phyloP scores from a whole-genome alignment of 495 filamentous ascomycete genomes.

The Sphaerosporella brunnea region DNA sequence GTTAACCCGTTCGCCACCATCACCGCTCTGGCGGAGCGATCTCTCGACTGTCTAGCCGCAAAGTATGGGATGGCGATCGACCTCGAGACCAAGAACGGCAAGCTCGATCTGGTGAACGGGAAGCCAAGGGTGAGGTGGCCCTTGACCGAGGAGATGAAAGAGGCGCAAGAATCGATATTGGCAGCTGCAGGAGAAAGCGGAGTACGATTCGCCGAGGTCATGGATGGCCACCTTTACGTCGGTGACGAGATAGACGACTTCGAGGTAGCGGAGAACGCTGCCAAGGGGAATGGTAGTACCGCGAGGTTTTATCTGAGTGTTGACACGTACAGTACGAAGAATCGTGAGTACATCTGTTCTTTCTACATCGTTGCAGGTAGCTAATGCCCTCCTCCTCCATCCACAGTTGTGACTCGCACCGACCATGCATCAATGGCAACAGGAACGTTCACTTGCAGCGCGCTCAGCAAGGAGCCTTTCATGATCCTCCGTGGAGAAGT shows the following conservation, averaged over 20 bases:
- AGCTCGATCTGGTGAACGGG: constrained; percentile 19
- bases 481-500: constrained; percentile 42
- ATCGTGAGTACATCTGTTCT: constrained; percentile 8
- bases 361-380: too few relatives aligned
- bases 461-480: constrained; percentile 39
- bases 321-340: constrained; percentile 34
- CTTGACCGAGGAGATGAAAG: constrained; percentile 8
- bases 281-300: constrained; percentile 34
- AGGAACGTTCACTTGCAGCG: constrained; percentile 44
- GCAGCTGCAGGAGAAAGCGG: constrained; percentile 32
- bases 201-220: constrained; percentile 44
- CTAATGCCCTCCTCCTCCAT: too few relatives aligned
- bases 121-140: constrained; percentile 13
- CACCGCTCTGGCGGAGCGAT: constrained; percentile 46
- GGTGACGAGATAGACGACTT: constrained; percentile 38
- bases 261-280: constrained; percentile 36
- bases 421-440: constrained; percentile 40
- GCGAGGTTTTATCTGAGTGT: constrained; percentile 45
- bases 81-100: constrained; percentile 32
- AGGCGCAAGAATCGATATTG: constrained; percentile 30
- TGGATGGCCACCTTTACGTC: constrained; percentile 43
- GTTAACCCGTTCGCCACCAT: constrained; percentile 58
- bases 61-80: constrained; percentile 32
- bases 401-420: constrained; percentile 27
- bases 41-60: constrained; percentile 34